Conservation (phyloP, 805 yeast species). For the Yueomyces sp. region DNA sequence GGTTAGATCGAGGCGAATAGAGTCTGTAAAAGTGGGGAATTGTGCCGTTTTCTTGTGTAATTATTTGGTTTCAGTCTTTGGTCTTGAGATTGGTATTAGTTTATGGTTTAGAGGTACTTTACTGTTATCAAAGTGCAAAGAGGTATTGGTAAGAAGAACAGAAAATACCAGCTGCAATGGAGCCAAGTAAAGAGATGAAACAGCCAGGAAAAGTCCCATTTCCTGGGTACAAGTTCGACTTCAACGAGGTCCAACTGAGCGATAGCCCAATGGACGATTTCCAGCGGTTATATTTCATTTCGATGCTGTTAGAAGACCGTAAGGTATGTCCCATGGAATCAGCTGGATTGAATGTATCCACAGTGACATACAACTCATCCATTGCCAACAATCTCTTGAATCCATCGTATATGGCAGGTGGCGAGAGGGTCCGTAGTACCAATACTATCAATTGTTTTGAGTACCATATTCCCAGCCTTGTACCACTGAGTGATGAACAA, state of each 20-base stretch:
- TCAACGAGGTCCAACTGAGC: conserved; percentile 7
- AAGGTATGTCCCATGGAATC: neutral
- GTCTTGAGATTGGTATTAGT: no score
- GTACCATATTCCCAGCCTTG: conserved; percentile 16
- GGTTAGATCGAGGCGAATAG: no score
- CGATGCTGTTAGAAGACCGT: conserved; percentile 4
- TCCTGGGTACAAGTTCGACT: conserved; percentile 9
- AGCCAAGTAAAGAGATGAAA: no score
- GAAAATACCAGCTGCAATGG: no score
- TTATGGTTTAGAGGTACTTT: no score
- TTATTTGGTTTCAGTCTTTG: no score
- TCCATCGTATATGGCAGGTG: neutral
- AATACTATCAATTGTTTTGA: conserved; percentile 12
- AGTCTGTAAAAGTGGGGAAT: no score
- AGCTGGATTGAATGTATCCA: neutral
- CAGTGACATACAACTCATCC: neutral
- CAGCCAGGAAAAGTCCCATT: no score
- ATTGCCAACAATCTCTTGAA: neutral
- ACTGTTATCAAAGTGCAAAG: no score
- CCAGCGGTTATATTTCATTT: conserved; percentile 18
- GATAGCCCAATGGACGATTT: conserved; percentile 20
- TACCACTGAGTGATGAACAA: neutral
- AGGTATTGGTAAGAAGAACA: no score
- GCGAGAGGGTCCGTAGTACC: neutral
- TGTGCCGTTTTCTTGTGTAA: no score